Conservation (phyloP, 345 rosid genomes). For the Rhodamnia rubescens region DNA sequence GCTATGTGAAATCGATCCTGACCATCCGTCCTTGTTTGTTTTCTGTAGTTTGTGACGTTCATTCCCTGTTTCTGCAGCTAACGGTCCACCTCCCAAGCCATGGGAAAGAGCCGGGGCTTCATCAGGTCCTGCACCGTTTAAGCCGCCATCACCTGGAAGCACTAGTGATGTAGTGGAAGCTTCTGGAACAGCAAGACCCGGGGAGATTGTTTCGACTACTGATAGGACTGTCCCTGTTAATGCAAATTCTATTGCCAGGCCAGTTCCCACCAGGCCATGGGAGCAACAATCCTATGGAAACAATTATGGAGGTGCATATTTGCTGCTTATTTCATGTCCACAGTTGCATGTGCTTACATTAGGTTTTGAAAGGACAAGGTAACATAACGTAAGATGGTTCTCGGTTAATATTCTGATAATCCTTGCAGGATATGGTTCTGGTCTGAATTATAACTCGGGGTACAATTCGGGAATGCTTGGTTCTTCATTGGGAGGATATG, state of each 20-base stretch:
- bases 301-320: slow-evolving; percentile 38
- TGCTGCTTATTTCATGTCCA: neutral
- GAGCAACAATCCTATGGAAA: slow-evolving; percentile 62
- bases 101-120: slow-evolving; percentile 80
- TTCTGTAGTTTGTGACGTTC: neutral
- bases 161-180: slow-evolving; percentile 91
- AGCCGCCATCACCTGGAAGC: slow-evolving; percentile 78
- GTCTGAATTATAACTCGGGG: slow-evolving; percentile 55
- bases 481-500: slow-evolving; percentile 43
- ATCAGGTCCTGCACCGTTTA: slow-evolving; percentile 77
- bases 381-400: neutral
- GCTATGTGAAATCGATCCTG: neutral
- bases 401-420: neutral
- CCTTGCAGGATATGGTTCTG: slow-evolving; percentile 59
- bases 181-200: slow-evolving; percentile 87
- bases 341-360: neutral
- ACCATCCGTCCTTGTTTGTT: neutral
- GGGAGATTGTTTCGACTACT: slow-evolving; percentile 52
- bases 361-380: neutral
- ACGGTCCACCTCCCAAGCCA: slow-evolving; percentile 75
- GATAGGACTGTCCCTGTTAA: slow-evolving; percentile 34
- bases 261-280: slow-evolving; percentile 90
- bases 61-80: slow-evolving; percentile 19
- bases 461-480: slow-evolving; percentile 62
- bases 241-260: slow-evolving; percentile 40